These are phyloP conservation scores for Melampsora larici-populina DNA, from an alignment of 1,284 basidiomycete species.

Conservation along the genomic window DNA sequence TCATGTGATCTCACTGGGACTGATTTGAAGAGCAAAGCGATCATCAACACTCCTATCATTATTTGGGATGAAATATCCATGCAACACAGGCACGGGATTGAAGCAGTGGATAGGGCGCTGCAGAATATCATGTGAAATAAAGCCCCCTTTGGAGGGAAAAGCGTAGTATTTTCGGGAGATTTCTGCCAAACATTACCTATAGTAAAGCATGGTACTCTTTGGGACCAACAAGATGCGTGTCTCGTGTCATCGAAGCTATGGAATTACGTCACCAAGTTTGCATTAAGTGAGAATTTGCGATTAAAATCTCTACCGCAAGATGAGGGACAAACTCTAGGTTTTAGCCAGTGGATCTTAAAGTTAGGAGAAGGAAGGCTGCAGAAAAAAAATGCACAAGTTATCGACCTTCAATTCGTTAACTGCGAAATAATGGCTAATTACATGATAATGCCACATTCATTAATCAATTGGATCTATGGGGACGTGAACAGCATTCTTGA, in stretches of 20 bases:
- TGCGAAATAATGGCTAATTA: too few relatives aligned
- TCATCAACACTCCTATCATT: too few relatives aligned
- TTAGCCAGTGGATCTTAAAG: neutral
- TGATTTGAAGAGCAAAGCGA: too few relatives aligned
- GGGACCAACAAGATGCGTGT: neutral
- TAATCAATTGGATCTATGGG: too few relatives aligned
- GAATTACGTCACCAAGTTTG: neutral
- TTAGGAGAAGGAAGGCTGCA: neutral
- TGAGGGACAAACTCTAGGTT: neutral
- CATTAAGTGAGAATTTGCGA: neutral
- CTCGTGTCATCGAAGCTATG: neutral
- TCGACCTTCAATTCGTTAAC: too few relatives aligned
- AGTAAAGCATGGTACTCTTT: neutral
- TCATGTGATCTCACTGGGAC: too few relatives aligned
- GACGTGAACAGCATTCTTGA: too few relatives aligned
- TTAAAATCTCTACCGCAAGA: neutral
- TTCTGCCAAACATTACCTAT: constrained; percentile 19
- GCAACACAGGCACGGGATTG: neutral
- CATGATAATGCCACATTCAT: too few relatives aligned
- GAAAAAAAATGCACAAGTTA: too few relatives aligned
- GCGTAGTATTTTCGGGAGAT: constrained; percentile 1
- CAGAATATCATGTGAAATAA: neutral
- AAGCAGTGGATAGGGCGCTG: neutral
- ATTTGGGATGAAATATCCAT: too few relatives aligned
- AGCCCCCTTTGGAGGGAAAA: neutral